Base-by-base conservation (phyloP, 306 rosid species). In the Sindora glabra region DNA sequence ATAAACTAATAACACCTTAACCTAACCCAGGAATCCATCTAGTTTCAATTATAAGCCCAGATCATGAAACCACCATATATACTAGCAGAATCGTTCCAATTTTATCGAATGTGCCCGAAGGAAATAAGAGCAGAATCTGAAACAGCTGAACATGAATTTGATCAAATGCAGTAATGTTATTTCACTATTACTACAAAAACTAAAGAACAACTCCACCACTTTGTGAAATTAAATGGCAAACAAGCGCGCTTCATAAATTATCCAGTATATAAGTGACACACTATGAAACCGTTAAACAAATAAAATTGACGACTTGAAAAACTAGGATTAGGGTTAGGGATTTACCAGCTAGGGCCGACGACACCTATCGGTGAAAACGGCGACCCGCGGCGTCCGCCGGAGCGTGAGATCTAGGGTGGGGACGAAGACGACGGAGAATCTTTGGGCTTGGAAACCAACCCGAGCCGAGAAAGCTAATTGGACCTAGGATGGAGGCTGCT, bases 401-500 rank as follows among this genome's bases (percentile, higher is more conserved):
- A 62, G 76, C n/a, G n/a, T 14, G 72, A 70, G 95, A 87, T 79
- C 84, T 81, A 85, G 86, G 96, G 89, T 80, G 24, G 71, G 48
- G 40, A 64, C 47, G 69, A 59, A 60, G 32, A 62, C 54, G 75
- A 70, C 64, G 52, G 73, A 76, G 83, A 81, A n/a, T n/a, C n/a
- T n/a, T 92, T 89, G 96, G 96, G 96, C 95, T 87, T 85, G 61
- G 37, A 48, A 71, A 67, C 65, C 30, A 73, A 87, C 95, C 95
- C 94, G 94, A 56, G 67, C n/a, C n/a, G n/a, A n/a, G n/a, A n/a
- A 83, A 66, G 73, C 81, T 75, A 81, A 86, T 80, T 86, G 99
- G 99, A 92, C 96, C 94, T 74, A 64, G 15, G 22, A n/a, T 18
- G 34, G 13, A 56, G 47, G 26, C 52, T 8, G 40, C 2, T 2